Conservation (phyloP, 306 rosid genomes). For the Betula pendula region DNA sequence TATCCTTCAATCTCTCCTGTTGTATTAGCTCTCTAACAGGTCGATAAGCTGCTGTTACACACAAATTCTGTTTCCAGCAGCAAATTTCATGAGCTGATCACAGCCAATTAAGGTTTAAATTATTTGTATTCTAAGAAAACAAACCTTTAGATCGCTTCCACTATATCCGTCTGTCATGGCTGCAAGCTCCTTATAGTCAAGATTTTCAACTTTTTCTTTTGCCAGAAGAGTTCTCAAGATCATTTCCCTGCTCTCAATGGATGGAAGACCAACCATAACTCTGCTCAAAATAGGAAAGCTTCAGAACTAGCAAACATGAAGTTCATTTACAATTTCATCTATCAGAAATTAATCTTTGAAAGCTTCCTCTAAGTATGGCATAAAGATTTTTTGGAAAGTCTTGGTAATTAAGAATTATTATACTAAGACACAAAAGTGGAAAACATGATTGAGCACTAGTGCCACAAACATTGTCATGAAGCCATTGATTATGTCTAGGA, state of each 20-base stretch:
- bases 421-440: neutral
- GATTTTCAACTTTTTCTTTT: conserved; percentile 59
- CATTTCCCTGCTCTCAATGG: conserved; percentile 65
- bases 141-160: conserved; percentile 96
- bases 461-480: neutral
- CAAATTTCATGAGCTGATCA: conserved; percentile 24
- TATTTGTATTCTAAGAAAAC: conserved; percentile 19
- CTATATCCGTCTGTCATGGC: conserved; percentile 79
- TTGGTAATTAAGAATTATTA: neutral
- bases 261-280: conserved; percentile 86
- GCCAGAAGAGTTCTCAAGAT: conserved; percentile 71
- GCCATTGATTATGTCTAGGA: neutral
- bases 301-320: conserved; percentile 17
- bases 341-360: conserved; percentile 9
- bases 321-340: conserved; percentile 3
- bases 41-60: conserved; percentile 86
- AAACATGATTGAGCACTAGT: neutral
- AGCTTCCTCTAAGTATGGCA: neutral
- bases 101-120: neutral
- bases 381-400: neutral
- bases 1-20: conserved; percentile 74
- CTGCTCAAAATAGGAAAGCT: conserved; percentile 38
- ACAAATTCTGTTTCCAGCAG: conserved; percentile 72
- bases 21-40: conserved; percentile 89
- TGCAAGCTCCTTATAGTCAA: conserved; percentile 79